Evolutionary conservation across 805 yeast genomes (phyloP).

Genomic region (Saccharomycopsis javanensis): DNA sequence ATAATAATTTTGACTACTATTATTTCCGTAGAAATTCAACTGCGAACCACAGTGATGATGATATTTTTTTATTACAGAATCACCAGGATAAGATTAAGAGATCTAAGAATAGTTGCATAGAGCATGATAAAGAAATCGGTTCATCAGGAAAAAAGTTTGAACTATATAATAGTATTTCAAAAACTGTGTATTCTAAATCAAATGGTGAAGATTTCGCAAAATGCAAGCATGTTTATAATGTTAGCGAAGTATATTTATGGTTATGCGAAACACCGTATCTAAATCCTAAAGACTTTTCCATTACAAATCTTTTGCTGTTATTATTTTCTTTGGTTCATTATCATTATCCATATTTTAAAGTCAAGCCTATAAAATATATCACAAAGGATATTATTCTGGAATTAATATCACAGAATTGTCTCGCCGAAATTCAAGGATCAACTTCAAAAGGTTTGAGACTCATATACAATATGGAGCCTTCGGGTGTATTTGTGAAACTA

Average conservation of each 20-base stretch:
- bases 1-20: neutral
- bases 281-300: neutral
- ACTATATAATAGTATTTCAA: neutral
- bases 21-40: neutral
- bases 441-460: neutral
- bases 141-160: neutral
- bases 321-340: neutral
- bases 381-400: neutral
- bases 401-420: neutral
- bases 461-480: neutral
- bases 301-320: neutral
- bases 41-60: neutral
- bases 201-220: neutral
- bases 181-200: neutral
- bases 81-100: neutral
- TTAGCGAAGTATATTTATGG: neutral
- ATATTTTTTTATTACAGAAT: neutral
- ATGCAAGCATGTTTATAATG: neutral
- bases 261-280: neutral
- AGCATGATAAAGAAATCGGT: neutral
- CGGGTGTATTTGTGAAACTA: neutral
- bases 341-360: neutral
- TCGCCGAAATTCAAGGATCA: neutral
- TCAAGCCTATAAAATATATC: neutral
- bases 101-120: neutral